A percentile compares a stretch with the other conserved stretches of the same genome.
Conservation (phyloP, 2,329 filamentous ascomycete species). For the Talaromyces rugulosus region DNA sequence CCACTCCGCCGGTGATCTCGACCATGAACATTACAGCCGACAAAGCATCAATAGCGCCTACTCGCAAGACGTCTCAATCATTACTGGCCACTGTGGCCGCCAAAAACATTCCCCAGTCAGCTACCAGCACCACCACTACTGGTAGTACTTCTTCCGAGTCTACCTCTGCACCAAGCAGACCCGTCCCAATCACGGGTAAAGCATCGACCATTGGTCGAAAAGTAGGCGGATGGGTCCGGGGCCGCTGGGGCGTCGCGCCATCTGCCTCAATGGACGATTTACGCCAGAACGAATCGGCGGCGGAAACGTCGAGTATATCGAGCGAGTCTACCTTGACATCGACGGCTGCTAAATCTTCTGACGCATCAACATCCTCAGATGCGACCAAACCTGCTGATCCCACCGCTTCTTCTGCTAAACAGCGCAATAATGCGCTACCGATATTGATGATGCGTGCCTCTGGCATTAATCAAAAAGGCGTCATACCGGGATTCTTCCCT, state of each 20-base stretch:
- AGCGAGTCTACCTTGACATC: slow-evolving; percentile 13
- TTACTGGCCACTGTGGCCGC: slow-evolving; percentile 36
- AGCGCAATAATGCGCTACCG: slow-evolving; percentile 53
- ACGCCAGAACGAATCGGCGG: slow-evolving; percentile 7
- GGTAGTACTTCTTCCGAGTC: background rate
- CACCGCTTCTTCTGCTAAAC: background rate
- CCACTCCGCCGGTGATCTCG: slow-evolving; percentile 36
- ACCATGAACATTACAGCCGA: slow-evolving; percentile 33
- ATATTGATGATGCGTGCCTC: slow-evolving; percentile 58
- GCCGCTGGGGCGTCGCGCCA: slow-evolving; percentile 58
- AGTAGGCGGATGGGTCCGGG: slow-evolving; percentile 63
- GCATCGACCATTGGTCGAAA: slow-evolving; percentile 45
- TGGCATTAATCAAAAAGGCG: slow-evolving; percentile 74
- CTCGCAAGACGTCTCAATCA: slow-evolving; percentile 25
- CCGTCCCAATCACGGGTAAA: slow-evolving; percentile 20
- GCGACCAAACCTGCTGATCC: background rate
- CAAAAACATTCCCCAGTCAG: slow-evolving; percentile 14
- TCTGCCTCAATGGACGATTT: slow-evolving; percentile 12
- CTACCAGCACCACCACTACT: slow-evolving; percentile 18
- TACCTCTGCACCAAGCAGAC: background rate
- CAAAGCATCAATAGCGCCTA: slow-evolving; percentile 20
- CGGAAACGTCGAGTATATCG: background rate
- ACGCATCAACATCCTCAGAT: background rate
- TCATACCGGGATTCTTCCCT: slow-evolving; percentile 66
- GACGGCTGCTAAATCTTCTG: slow-evolving; percentile 20